Evolutionary conservation across 192 early-diverging fungal species (phyloP).

Genomic region (Umbelopsis vinacea): DNA sequence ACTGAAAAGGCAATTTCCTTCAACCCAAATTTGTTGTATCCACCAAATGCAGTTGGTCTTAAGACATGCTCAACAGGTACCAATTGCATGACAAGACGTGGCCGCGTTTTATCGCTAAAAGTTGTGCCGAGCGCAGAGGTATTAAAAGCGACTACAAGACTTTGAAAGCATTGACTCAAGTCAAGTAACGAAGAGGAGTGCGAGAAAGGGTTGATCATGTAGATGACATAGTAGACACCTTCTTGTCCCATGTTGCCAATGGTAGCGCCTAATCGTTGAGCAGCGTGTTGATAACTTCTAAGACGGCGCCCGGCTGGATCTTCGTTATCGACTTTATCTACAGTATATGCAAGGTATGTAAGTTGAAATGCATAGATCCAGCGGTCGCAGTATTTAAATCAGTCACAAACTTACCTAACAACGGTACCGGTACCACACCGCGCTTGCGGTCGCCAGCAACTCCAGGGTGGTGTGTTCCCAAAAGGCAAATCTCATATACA

Average conservation of each 20-base stretch:
- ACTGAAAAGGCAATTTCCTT: slow-evolving; percentile 59
- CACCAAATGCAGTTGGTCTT: slow-evolving; percentile 51
- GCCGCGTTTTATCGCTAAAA: slow-evolving; percentile 42
- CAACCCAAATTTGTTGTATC: slow-evolving; percentile 52
- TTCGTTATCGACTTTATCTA: slow-evolving; percentile 41
- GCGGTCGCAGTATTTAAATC: too few species aligned
- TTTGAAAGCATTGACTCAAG: slow-evolving; percentile 52
- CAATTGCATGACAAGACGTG: slow-evolving; percentile 50
- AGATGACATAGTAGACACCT: slow-evolving; percentile 53
- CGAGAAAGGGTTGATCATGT: slow-evolving; percentile 55
- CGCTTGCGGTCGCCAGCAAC: slow-evolving; percentile 40
- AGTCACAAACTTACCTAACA: too few species aligned
- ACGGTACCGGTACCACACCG: slow-evolving; percentile 48
- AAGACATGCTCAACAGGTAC: slow-evolving; percentile 57
- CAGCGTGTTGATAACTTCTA: slow-evolving; percentile 51
- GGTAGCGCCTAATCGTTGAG: slow-evolving; percentile 47
- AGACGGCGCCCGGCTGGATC: slow-evolving; percentile 43
- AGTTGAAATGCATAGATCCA: too few species aligned
- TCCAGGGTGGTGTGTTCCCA: slow-evolving; percentile 53
- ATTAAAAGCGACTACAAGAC: slow-evolving; percentile 48
- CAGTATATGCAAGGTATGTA: not conserved
- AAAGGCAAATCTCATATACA: slow-evolving; percentile 51
- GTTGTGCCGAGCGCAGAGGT: slow-evolving; percentile 33
- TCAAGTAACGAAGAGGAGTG: slow-evolving; percentile 51
- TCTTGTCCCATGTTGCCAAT: slow-evolving; percentile 41